Base-by-base conservation (phyloP, 2,329 filamentous ascomycete genomes). In the Aschersonia sp. region DNA sequence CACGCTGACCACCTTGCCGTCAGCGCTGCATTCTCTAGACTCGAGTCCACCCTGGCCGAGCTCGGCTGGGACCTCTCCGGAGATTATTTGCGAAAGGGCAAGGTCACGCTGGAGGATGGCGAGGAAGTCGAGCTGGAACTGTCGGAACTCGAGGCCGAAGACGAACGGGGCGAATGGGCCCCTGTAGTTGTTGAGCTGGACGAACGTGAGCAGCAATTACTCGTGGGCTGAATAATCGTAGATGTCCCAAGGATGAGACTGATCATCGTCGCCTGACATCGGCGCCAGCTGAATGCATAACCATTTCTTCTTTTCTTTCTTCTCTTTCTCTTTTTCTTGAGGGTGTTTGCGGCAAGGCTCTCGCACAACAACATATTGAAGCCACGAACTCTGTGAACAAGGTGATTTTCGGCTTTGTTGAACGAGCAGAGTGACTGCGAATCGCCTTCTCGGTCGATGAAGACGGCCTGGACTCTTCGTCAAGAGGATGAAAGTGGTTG, bases 21-120 rank as follows among this genome's bases (percentile, higher is more conserved):
- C 6, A 66, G 67, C 11, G 61, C 63, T 5, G 70, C 72, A 4
- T 78, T 80, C 54, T 52, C 61, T 0, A 55, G 56, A 10, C 52
- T 67, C 0, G 63, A 66, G 49, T 50, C 57, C 6, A 53, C 51
- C 5, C 56, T 59, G 6, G 61, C 63, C 1, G 64, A 64, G 5
- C 61, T 80, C 2, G 74, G 70, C 4, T 81, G 77, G 78, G 74
- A 81, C 47, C 58, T 81, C 10, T 58, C 67, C 12, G 69, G 64
- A 6, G 66, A 73, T 48, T 74, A 73, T 51, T 56, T 74, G 5
- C 64, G 71, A 4, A 63, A 63, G 22, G 73, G 73, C 2, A 68
- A 63, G 47, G 58, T 72, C 30, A 73, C 70, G 62, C 63, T 75
- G 45, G 73, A 77, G 50, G 73, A 76, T 53, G 70, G 73, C 30